A percentile compares a stretch with the other conserved stretches of the same genome.
Evolutionary conservation across 768 basidiomycete genomes (phyloP).

Genomic region (Russula vinacea): DNA sequence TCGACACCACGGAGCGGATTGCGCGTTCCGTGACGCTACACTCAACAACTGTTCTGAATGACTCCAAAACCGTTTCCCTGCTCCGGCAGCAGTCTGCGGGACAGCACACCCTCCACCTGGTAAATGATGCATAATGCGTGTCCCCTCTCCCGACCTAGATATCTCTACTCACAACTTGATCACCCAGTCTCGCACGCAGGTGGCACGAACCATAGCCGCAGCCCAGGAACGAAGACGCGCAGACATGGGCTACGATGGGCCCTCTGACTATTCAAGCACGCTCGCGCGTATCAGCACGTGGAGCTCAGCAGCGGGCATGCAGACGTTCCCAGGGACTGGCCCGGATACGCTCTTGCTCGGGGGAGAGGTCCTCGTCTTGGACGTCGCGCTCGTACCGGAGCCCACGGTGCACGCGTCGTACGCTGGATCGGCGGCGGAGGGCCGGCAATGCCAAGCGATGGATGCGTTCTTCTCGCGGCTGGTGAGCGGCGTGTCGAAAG

Average conservation of each 20-base stretch:
- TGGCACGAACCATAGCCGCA: conserved; percentile 14
- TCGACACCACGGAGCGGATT: conserved; percentile 19
- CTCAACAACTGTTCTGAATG: conserved; percentile 16
- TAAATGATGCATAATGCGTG: neutral
- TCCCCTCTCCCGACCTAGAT: neutral
- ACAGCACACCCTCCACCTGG: conserved; percentile 24
- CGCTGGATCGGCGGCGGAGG: conserved; percentile 42
- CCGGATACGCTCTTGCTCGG: conserved; percentile 22
- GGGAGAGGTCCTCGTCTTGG: conserved; percentile 24
- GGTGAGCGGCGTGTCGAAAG: conserved; percentile 47
- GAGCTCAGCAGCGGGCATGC: conserved; percentile 25
- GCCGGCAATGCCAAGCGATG: conserved; percentile 51
- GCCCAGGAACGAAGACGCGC: conserved; percentile 12
- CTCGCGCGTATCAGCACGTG: conserved; percentile 18
- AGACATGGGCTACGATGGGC: conserved; percentile 21
- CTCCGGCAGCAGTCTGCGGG: conserved; percentile 26
- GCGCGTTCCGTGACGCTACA: conserved; percentile 20
- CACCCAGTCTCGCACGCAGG: conserved; percentile 25
- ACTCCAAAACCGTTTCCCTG: conserved; percentile 27
- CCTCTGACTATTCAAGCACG: conserved; percentile 10
- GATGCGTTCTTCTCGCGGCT: conserved; percentile 58
- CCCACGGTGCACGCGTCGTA: conserved; percentile 70
- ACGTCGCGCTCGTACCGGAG: conserved; percentile 40
- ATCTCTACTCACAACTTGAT: neutral
- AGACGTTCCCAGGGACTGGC: conserved; percentile 13